These are phyloP conservation scores for Daldinia loculata DNA, from an alignment of 495 filamentous ascomycete species.

Conservation along the genomic window DNA sequence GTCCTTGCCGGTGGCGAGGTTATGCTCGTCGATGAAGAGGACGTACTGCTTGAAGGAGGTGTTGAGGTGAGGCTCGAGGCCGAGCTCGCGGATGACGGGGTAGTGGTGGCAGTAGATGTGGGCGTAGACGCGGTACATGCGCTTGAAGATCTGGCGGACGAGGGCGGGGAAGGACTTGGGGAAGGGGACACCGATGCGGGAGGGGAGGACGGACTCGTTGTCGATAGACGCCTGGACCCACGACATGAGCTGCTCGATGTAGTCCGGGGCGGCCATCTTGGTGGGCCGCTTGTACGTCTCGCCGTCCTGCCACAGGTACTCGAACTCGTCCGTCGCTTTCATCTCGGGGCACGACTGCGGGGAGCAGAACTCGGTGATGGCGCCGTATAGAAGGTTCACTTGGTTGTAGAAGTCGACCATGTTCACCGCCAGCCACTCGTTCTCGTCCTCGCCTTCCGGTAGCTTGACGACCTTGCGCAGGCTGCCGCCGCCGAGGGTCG, in stretches of 20 bases:
- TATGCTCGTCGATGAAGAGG: conserved; percentile 94
- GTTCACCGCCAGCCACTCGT: conserved; percentile 98
- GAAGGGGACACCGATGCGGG: conserved; percentile 93
- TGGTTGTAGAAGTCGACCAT: conserved; percentile 99
- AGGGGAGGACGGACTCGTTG: conserved; percentile 94
- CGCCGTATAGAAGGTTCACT: conserved; percentile 97
- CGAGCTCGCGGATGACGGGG: conserved; percentile 92
- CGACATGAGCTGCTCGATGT: conserved; percentile 96
- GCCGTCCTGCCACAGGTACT: conserved; percentile 98
- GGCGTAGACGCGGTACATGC: conserved; percentile 97
- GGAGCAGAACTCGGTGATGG: conserved; percentile 98
- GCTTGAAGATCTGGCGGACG: conserved; percentile 95
- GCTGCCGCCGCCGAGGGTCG: conserved; percentile 93
- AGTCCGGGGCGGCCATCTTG: conserved; percentile 96
- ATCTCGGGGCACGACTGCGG: conserved; percentile 97
- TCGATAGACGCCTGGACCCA: conserved; percentile 97
- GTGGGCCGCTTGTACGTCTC: conserved; percentile 94
- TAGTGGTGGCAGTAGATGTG: conserved; percentile 99
- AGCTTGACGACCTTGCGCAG: conserved; percentile 95
- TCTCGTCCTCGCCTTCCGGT: conserved; percentile 95
- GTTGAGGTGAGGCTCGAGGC: conserved; percentile 96
- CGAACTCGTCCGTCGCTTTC: conserved; percentile 99
- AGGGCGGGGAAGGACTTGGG: conserved; percentile 89
- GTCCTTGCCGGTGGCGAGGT: conserved; percentile 88
- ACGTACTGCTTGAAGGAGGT: conserved; percentile 99